Evolutionary conservation across 768 basidiomycete genomes (phyloP).

Genomic region (Hemileccinum impolitum): DNA sequence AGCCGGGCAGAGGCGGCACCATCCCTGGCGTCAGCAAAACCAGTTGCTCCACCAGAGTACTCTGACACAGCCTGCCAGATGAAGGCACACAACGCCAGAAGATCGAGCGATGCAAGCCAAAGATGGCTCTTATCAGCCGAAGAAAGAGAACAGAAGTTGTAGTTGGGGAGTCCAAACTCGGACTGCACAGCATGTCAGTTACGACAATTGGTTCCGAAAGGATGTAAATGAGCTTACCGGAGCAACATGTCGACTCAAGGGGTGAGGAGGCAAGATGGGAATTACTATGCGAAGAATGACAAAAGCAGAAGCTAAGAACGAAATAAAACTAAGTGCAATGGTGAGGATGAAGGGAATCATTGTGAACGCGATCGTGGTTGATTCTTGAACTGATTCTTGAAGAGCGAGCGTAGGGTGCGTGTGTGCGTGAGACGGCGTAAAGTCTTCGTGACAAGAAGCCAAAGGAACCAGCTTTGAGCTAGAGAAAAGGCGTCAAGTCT

Average conservation of each 20-base stretch:
- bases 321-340: constrained; percentile 64
- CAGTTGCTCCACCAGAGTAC: constrained; percentile 44
- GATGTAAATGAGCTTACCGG: constrained; percentile 46
- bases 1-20: constrained; percentile 54
- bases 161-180: constrained; percentile 70
- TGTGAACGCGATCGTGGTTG: constrained; percentile 19
- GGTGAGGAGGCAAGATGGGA: constrained; percentile 70
- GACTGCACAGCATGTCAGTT: constrained; percentile 42
- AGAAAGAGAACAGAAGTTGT: constrained; percentile 55
- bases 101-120: constrained; percentile 68
- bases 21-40: constrained; percentile 43
- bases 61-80: constrained; percentile 64
- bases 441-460: constrained; percentile 36
- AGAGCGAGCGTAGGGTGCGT: constrained; percentile 27
- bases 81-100: constrained; percentile 59
- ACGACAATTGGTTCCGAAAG: neutral
- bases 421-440: constrained; percentile 33
- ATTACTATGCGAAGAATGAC: constrained; percentile 73
- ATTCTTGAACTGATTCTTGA: constrained; percentile 7
- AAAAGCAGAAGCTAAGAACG: constrained; percentile 70
- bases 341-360: constrained; percentile 71
- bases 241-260: constrained; percentile 69
- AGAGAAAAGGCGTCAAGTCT: constrained; percentile 17
- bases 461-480: constrained; percentile 31
- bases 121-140: constrained; percentile 67